Conservation (phyloP, 108 stramenopile species). For the Cyclotella sp. region DNA sequence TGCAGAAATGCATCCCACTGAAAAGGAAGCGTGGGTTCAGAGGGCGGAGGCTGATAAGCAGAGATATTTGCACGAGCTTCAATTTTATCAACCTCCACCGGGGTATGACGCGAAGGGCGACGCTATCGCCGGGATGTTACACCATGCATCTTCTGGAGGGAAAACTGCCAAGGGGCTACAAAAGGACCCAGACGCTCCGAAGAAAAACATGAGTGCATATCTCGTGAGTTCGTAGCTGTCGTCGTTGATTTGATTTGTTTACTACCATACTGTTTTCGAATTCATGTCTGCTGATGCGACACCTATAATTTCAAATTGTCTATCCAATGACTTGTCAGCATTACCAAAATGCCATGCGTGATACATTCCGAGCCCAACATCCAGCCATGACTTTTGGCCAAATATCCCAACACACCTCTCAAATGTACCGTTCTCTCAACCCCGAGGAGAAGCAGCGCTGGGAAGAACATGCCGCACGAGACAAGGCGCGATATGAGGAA, state of each 20-base stretch:
- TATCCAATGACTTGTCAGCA: not conserved
- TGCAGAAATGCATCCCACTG: conserved; percentile 72
- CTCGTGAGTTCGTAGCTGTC: no score
- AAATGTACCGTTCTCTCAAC: conserved; percentile 26
- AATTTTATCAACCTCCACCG: conserved; percentile 65
- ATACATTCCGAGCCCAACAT: conserved; percentile 34
- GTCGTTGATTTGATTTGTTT: not conserved
- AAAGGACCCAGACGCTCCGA: conserved; percentile 36
- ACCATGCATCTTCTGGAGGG: not conserved
- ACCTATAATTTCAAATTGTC: not conserved
- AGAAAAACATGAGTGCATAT: conserved; percentile 41
- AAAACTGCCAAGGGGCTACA: not conserved
- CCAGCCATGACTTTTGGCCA: conserved; percentile 52
- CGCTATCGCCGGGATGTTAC: conserved; percentile 53
- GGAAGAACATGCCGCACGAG: conserved; percentile 34
- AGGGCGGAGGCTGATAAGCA: conserved; percentile 82
- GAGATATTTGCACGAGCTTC: conserved; percentile 77
- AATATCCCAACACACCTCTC: conserved; percentile 35
- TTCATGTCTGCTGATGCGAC: not conserved
- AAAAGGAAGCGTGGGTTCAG: conserved; percentile 78
- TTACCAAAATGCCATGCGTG: conserved; percentile 47
- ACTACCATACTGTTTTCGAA: not conserved
- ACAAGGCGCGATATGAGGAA: conserved; percentile 38
- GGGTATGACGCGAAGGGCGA: conserved; percentile 90
- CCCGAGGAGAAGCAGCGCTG: conserved; percentile 38